These are phyloP conservation scores for Daldinia vernicosa DNA, from an alignment of 495 filamentous ascomycete species.

Conservation along the genomic window DNA sequence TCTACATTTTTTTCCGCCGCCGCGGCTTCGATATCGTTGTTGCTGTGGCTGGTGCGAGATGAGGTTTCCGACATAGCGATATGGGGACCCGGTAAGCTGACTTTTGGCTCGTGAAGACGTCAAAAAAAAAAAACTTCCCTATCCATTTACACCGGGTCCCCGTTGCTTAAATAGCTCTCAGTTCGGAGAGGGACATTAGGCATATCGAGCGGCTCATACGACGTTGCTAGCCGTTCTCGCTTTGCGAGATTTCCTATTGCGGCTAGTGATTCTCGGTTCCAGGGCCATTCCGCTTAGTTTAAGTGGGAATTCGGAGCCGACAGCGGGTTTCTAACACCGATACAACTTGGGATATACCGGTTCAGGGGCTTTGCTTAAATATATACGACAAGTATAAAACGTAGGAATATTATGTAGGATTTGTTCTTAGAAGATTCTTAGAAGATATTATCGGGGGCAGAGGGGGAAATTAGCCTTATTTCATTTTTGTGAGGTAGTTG, in stretches of 20 bases:
- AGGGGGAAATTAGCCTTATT: no score
- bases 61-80: slow-evolving; percentile 34
- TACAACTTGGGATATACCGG: not conserved
- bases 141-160: not conserved
- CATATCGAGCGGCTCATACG: slow-evolving; percentile 6
- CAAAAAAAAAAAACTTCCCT: not conserved
- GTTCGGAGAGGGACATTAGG: not conserved
- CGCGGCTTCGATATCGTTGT: slow-evolving; percentile 8
- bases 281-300: not conserved
- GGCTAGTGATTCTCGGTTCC: slow-evolving; percentile 3
- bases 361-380: not conserved
- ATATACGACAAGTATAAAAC: no score
- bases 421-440: no score
- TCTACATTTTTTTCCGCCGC: slow-evolving; percentile 18
- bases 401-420: no score
- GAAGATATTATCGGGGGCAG: no score
- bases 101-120: not conserved
- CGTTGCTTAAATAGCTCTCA: slow-evolving; percentile 12
- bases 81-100: not conserved
- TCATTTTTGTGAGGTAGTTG: no score
- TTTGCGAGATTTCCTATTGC: slow-evolving; percentile 12
- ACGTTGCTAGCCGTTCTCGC: slow-evolving; percentile 33
- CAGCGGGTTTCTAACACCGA: slow-evolving; percentile 9
- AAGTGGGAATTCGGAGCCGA: slow-evolving; percentile 29
- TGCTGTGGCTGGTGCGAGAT: slow-evolving; percentile 11